phyloP scores from a whole-genome alignment of 352 stramenopile genomes.

The Elongisporangium anandrum region DNA sequence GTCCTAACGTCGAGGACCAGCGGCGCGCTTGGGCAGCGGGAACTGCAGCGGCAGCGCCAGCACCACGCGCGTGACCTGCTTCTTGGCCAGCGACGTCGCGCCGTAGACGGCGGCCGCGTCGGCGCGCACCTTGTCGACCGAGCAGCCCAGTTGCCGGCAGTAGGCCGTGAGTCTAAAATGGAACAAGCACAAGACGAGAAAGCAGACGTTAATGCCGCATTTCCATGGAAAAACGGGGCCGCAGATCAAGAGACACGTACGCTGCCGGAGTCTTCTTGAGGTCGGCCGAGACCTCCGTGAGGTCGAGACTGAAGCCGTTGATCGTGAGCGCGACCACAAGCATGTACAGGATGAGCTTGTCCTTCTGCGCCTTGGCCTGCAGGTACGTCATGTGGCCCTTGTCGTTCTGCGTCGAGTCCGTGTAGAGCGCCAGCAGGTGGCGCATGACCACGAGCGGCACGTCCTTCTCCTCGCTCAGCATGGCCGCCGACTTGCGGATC shows the following conservation, averaged over 20 bases:
- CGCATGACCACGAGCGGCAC: constrained; percentile 69
- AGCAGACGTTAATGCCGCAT: constrained; percentile 2
- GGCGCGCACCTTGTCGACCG: constrained; percentile 65
- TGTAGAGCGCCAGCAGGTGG: constrained; percentile 68
- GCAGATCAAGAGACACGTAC: constrained; percentile 19
- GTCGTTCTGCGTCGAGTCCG: constrained; percentile 45
- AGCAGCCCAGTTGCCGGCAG: constrained; percentile 66
- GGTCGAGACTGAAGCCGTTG: constrained; percentile 70
- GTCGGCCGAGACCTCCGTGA: constrained; percentile 61
- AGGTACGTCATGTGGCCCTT: constrained; percentile 62
- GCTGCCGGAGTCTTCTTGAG: constrained; percentile 54
- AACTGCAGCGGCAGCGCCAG: constrained; percentile 79
- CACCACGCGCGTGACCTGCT: constrained; percentile 60
- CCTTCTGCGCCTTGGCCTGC: constrained; percentile 74
- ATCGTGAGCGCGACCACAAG: constrained; percentile 70
- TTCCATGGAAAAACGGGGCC: not conserved
- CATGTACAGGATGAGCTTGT: constrained; percentile 78
- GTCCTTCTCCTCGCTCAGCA: constrained; percentile 71
- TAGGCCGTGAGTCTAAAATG: constrained; percentile 44
- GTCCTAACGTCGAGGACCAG: constrained; percentile 34
- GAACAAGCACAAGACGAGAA: constrained; percentile 3
- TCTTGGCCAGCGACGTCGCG: constrained; percentile 49
- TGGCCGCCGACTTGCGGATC: constrained; percentile 52
- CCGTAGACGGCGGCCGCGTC: constrained; percentile 52
- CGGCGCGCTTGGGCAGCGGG: constrained; percentile 58